A percentile compares a stretch with the other conserved stretches of the same genome.
These are phyloP conservation scores for Colletotrichum sp. DNA, from an alignment of 2,329 filamentous ascomycete genomes.

Conservation along the genomic window DNA sequence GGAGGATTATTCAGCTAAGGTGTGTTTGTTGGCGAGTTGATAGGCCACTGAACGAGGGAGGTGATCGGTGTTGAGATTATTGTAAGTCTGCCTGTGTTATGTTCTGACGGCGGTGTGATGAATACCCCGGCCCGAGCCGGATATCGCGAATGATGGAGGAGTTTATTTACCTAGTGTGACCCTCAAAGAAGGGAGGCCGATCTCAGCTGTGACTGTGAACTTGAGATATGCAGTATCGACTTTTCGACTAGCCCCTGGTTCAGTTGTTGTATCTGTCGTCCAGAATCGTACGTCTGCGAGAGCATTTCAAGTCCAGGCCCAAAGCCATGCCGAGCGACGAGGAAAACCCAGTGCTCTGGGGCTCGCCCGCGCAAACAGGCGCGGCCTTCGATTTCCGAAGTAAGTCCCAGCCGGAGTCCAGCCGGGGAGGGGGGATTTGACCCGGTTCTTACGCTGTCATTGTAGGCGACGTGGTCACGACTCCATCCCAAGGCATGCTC, in stretches of 20 bases:
- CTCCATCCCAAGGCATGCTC: conserved; percentile 74
- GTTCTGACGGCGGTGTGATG: neutral
- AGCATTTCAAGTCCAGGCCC: neutral
- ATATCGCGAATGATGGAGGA: neutral
- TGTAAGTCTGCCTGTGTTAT: neutral
- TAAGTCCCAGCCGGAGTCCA: neutral
- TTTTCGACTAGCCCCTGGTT: neutral
- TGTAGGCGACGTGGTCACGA: conserved; percentile 71
- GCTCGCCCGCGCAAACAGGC: conserved; percentile 3
- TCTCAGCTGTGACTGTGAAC: neutral
- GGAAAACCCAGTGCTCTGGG: conserved; percentile 17
- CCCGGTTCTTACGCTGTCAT: neutral
- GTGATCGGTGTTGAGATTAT: neutral
- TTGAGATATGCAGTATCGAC: neutral
- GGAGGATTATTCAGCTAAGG: neutral
- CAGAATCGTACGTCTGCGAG: neutral
- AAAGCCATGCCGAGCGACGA: neutral
- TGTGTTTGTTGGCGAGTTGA: neutral
- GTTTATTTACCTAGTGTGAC: neutral
- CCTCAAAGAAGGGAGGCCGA: neutral
- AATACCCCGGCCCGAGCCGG: neutral
- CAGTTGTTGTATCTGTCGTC: neutral
- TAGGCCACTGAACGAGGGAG: neutral
- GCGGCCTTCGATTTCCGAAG: conserved; percentile 21
- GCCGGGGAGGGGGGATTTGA: neutral